Evolutionary conservation across 192 early-diverging fungal genomes (phyloP), one percentile per base, ranked within the genome.

Genomic region (Physocladia obscura): DNA sequence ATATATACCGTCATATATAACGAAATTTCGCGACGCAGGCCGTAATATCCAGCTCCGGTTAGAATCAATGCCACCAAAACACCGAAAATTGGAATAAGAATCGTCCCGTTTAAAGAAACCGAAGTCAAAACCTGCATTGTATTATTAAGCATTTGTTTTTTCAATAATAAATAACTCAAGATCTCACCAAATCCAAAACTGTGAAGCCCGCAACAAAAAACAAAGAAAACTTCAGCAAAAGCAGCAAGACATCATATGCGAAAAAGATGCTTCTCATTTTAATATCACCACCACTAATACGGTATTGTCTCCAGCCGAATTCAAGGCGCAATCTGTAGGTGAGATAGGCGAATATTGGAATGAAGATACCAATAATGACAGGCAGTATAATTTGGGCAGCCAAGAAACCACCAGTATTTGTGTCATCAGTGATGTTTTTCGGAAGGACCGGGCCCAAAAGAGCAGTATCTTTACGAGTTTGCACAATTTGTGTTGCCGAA

Each of bases 121-220:
- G 34, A 19, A 15, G 65, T 68, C 3, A 68, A 36, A 35, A 38
- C 52, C 65, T 68, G 65, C 24, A 5, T 26, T 38, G 34, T 13
- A 36, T 15, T 13, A 44, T 22, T 2, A 27, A 4, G n/a, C 17
- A 35, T n/a, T 30, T n/a, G 36, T n/a, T 21, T n/a, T n/a, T n/a
- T n/a, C n/a, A n/a, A n/a, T n/a, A n/a, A 44, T 8, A 44, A 44
- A 44, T n/a, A 44, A 8, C 8, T 44, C 40, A 44, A 44, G 36
- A 59, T 59, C 31, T 29, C 29, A 68, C 65, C 65, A 68, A 57
- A 44, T 68, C 65, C 29, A 68, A 27, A 19, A 39, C 54, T 11
- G 65, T 57, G 37, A 68, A 68, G 22, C 19, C 65, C 36, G 13
- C 15, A 15, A 68, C 65, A 36, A 68, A 68, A 40, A 68, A 68